These are phyloP conservation scores for Crucibulum laeve DNA, from an alignment of 768 basidiomycete species.

Conservation along the genomic window DNA sequence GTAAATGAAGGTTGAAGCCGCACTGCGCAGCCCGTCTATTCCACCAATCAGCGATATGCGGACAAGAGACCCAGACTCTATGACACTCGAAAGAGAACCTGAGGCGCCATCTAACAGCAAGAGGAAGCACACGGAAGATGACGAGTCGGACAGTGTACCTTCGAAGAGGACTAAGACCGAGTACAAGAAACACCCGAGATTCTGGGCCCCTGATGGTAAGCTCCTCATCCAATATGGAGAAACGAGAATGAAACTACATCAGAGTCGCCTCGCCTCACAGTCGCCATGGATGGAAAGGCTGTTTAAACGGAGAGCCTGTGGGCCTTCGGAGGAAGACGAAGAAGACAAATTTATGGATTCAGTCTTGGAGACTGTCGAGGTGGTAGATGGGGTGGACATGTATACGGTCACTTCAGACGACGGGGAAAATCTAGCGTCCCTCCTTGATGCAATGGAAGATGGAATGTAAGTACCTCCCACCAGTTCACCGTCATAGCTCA, in stretches of 20 bases:
- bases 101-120: no score
- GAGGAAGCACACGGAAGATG: no score
- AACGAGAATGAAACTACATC: neutral
- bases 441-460: slow-evolving; percentile 2
- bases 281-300: neutral
- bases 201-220: slow-evolving; percentile 1
- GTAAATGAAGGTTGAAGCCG: no score
- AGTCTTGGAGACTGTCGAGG: neutral
- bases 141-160: no score
- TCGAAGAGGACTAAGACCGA: no score
- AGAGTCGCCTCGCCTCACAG: neutral
- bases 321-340: neutral
- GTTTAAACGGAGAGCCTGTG: neutral
- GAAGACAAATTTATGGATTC: neutral
- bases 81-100: no score
- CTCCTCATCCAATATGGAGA: neutral
- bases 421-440: neutral
- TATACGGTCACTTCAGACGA: neutral
- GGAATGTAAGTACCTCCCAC: neutral
- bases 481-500: neutral
- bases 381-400: neutral
- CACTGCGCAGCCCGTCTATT: no score
- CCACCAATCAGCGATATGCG: no score
- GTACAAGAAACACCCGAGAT: neutral
- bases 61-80: no score